phyloP scores from a whole-genome alignment of 2,329 filamentous ascomycete genomes.

The Leptographium galeiforme region DNA sequence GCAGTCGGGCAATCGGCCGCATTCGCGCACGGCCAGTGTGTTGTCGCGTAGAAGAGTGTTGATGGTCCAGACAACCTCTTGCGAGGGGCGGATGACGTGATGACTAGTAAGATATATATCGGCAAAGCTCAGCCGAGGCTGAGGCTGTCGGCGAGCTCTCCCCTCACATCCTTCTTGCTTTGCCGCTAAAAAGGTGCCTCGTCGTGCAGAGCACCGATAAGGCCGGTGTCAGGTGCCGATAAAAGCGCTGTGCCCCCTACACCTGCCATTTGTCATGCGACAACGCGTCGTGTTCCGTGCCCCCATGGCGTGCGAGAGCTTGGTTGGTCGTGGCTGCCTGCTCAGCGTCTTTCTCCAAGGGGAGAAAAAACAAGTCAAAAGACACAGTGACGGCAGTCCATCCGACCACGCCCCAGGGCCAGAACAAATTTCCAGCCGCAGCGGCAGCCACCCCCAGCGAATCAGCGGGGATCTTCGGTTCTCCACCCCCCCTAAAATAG shows the following conservation, averaged over 20 bases:
- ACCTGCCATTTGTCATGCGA: no score
- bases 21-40: no score
- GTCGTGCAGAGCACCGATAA: constrained; percentile 4
- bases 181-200: background rate
- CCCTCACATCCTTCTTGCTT: background rate
- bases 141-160: background rate
- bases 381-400: background rate
- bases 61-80: no score
- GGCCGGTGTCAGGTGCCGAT: constrained; percentile 10
- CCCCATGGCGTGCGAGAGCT: no score
- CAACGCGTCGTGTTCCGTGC: no score
- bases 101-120: background rate
- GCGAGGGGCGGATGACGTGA: no score
- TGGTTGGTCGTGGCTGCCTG: no score
- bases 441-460: background rate
- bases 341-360: background rate
- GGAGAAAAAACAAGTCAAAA: background rate
- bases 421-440: background rate
- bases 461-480: constrained; percentile 1
- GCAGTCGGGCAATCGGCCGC: no score
- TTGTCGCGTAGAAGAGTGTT: no score
- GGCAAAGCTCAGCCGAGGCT: background rate
- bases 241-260: background rate
- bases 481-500: constrained; percentile 5
- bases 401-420: background rate